Evolutionary conservation across 1,284 basidiomycete genomes (phyloP).

Genomic region (Phellinidium pouzarii): DNA sequence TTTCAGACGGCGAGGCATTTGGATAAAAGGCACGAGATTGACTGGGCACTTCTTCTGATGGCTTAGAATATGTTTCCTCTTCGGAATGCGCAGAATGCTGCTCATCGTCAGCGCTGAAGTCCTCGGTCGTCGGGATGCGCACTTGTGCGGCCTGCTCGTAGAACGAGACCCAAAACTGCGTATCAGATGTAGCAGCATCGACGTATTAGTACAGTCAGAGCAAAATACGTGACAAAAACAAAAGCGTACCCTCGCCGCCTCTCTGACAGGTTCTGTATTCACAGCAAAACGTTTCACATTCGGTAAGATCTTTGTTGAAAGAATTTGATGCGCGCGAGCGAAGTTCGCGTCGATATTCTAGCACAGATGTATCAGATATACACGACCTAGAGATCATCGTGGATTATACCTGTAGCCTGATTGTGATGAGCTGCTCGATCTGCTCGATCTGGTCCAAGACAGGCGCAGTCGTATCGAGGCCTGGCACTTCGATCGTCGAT

Average conservation of each 20-base stretch:
- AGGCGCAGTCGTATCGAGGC: slow-evolving; percentile 69
- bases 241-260: slow-evolving; percentile 73
- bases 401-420: slow-evolving; percentile 65
- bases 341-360: slow-evolving; percentile 94
- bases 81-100: slow-evolving; percentile 18
- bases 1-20: slow-evolving; percentile 30
- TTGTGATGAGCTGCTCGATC: slow-evolving; percentile 91
- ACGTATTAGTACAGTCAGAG: background rate
- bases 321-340: slow-evolving; percentile 81
- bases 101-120: slow-evolving; percentile 51
- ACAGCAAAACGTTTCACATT: slow-evolving; percentile 85
- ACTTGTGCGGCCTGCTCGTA: slow-evolving; percentile 89
- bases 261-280: slow-evolving; percentile 79
- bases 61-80: slow-evolving; percentile 30
- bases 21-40: slow-evolving; percentile 26
- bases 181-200: background rate
- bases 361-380: slow-evolving; percentile 21
- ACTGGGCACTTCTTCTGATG: slow-evolving; percentile 30
- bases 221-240: too few species aligned
- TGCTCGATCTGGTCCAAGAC: slow-evolving; percentile 86
- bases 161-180: slow-evolving; percentile 92
- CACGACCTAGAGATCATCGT: slow-evolving; percentile 1
- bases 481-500: slow-evolving; percentile 58
- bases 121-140: slow-evolving; percentile 65
- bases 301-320: slow-evolving; percentile 77